phyloP scores from a whole-genome alignment of 2,329 filamentous ascomycete genomes.

The Tolypocladium ovalisporum region DNA sequence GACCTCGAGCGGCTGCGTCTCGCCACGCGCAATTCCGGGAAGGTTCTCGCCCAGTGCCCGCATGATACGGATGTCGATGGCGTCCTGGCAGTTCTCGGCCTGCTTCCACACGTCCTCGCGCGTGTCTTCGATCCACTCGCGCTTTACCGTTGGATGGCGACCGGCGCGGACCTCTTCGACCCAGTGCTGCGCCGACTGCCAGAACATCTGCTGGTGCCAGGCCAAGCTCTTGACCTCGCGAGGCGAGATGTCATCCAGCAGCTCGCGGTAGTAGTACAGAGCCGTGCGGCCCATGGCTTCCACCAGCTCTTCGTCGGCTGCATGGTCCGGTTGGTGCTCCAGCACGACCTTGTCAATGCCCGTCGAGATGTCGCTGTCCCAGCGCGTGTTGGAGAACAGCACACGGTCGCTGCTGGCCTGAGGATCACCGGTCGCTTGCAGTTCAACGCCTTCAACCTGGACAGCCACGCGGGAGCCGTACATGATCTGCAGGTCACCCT shows the following conservation, averaged over 20 bases:
- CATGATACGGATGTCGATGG: neutral
- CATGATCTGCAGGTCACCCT: neutral
- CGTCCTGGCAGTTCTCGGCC: neutral
- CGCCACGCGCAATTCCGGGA: slow-evolving; percentile 17
- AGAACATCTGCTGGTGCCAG: neutral
- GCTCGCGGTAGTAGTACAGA: neutral
- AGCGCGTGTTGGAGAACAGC: neutral
- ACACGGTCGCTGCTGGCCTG: neutral
- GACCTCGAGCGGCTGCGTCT: slow-evolving; percentile 22
- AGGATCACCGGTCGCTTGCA: neutral
- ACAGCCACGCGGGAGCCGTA: neutral
- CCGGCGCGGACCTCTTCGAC: neutral
- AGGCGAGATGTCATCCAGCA: neutral
- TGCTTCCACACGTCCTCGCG: neutral
- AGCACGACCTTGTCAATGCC: neutral
- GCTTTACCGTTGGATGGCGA: neutral
- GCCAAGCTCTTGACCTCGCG: neutral
- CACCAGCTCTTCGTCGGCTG: neutral
- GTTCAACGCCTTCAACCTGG: neutral
- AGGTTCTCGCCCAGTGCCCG: neutral
- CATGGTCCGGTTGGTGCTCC: neutral
- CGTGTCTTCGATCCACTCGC: neutral
- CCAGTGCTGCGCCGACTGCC: neutral
- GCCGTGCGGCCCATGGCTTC: neutral
- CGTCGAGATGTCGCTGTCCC: neutral